Percentiles rank a stretch among this genome's conserved stretches.
phyloP scores from a whole-genome alignment of 2,329 filamentous ascomycete genomes.

The Colletotrichum sp. region DNA sequence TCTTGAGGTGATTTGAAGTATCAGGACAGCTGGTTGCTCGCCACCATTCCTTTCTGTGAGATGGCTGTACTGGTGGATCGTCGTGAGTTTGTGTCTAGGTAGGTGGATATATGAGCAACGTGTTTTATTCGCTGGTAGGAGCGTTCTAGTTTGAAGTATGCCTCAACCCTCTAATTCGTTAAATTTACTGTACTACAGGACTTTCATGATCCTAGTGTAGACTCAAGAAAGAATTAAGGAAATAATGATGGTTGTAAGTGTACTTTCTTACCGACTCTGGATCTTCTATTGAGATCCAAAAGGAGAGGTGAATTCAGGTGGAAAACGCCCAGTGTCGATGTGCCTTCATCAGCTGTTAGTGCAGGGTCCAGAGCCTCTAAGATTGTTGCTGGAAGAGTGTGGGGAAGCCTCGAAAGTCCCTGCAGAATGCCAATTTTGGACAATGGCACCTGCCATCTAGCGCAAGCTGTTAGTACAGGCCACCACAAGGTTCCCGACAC shows the following conservation, averaged over 20 bases:
- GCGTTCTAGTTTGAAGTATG: not conserved
- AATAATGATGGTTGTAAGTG: not conserved
- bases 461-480: not conserved
- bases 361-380: not conserved
- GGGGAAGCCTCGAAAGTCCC: not conserved
- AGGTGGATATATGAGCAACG: not conserved
- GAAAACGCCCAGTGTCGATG: not conserved
- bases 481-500: not conserved
- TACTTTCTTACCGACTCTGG: not conserved
- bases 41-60: not conserved
- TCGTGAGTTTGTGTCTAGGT: not conserved
- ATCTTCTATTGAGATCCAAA: not conserved
- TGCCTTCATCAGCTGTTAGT: not conserved
- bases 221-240: not conserved
- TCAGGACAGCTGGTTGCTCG: not conserved
- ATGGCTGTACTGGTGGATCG: not conserved
- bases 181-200: not conserved
- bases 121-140: not conserved
- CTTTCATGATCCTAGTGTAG: not conserved
- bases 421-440: not conserved
- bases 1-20: not conserved
- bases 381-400: not conserved
- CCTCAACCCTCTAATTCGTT: not conserved
- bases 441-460: not conserved
- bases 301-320: not conserved